Conservation (phyloP, 495 filamentous ascomycete genomes). For the Rhizodiscina lignyota region DNA sequence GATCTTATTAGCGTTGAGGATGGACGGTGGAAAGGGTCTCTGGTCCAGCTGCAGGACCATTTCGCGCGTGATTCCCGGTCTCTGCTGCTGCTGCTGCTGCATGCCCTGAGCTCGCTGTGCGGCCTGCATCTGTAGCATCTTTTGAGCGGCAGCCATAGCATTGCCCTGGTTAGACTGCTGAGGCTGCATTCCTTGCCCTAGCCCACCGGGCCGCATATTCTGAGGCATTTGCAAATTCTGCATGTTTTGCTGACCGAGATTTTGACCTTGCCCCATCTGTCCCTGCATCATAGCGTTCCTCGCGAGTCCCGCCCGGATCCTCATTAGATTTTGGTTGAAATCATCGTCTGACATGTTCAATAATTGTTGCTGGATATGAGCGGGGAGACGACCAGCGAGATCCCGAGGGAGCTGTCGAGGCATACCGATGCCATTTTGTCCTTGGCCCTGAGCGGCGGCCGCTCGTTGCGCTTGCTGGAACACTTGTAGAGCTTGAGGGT, state of each 20-base stretch:
- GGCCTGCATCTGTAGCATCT: slow-evolving; percentile 6
- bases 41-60: slow-evolving; percentile 5
- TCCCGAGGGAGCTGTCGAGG: slow-evolving; percentile 3
- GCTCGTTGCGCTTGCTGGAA: slow-evolving; percentile 12
- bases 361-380: slow-evolving; percentile 10
- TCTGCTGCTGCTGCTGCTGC: slow-evolving; percentile 7
- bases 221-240: background rate
- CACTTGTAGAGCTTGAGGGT: slow-evolving; percentile 9
- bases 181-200: background rate
- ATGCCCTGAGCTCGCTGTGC: slow-evolving; percentile 3
- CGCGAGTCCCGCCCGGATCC: background rate
- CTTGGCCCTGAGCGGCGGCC: slow-evolving; percentile 2
- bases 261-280: background rate
- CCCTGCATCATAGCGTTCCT: background rate
- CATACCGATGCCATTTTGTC: slow-evolving; percentile 7
- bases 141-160: background rate
- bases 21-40: slow-evolving; percentile 5
- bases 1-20: slow-evolving; percentile 2
- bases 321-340: slow-evolving; percentile 1
- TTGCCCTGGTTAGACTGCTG: background rate
- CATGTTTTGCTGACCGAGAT: background rate
- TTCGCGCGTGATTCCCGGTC: background rate
- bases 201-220: background rate
- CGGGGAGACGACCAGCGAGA: slow-evolving; percentile 5
- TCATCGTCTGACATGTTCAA: slow-evolving; percentile 7